Evolutionary conservation across 2,329 filamentous ascomycete genomes (phyloP), one percentile per base, ranked within the genome.

Genomic region (Colletotrichum shisoi): DNA sequence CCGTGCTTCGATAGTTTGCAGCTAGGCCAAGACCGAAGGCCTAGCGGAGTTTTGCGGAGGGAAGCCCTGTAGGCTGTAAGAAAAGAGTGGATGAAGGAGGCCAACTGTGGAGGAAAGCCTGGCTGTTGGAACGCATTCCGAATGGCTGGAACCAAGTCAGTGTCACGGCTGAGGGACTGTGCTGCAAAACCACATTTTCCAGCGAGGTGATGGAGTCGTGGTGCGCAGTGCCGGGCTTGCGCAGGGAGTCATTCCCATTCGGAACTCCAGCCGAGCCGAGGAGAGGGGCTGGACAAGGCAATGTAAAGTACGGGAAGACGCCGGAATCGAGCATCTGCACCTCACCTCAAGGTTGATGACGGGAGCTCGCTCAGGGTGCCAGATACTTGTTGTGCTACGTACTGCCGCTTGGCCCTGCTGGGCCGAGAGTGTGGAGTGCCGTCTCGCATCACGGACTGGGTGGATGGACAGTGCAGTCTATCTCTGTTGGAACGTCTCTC

Each of bases 31-130:
- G 60, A 48, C 63, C 48, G 39, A 9, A 49, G 61, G 57, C 34
- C 63, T 57, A 67, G 66, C 62, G 66, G 66, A 68, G 63, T 62
- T 57, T 68, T 62, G 62, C 65, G 56, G 66, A 66, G 66, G 61
- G 54, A 42, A 49, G 42, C 60, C 63, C 19, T 17, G 46, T 54
- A 21, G 46, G 44, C 39, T 64, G 24, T 57, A 40, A 34, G 37
- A 27, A 64, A 31, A 48, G 49, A 58, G 19, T 59, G 61, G 64
- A 27, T 49, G 17, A 48, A 17, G 27, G 27, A 57, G 45, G 52
- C 44, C 53, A 31, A 19, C 11, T 45, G 63, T 62, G 59, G 63
- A 53, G 52, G 63, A 48, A 12, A 34, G 44, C 12, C 54, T 54
- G 27, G 42, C 24, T 34, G 27, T n/a, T 40, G 21, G 60, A 54